Conservation (phyloP, 768 basidiomycete genomes). For the Amanita pseudoporphyria region DNA sequence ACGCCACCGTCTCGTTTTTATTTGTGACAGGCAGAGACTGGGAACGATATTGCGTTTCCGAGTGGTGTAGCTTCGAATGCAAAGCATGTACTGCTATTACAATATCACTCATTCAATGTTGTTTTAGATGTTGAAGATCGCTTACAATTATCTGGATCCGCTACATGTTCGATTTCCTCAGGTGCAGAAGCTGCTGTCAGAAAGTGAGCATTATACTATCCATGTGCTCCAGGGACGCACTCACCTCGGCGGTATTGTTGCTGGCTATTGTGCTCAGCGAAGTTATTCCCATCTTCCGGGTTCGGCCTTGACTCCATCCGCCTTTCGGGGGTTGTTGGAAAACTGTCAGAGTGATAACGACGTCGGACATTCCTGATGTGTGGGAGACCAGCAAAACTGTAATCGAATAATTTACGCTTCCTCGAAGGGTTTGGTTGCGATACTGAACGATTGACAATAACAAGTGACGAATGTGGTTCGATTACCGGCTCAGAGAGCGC, state of each 20-base stretch:
- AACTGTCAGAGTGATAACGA: neutral
- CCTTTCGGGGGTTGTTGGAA: neutral
- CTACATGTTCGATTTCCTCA: neutral
- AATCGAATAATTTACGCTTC: constrained; percentile 4
- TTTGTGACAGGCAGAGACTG: neutral
- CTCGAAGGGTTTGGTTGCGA: neutral
- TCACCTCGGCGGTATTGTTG: neutral
- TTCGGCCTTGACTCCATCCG: neutral
- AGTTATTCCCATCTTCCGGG: neutral
- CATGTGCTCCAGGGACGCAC: neutral
- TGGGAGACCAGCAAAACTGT: neutral
- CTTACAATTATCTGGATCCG: neutral
- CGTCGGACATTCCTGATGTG: neutral
- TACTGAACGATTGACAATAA: neutral
- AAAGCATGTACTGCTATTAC: neutral
- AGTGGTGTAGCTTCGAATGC: neutral
- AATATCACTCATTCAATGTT: neutral
- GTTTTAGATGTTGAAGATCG: neutral
- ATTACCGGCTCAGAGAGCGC: neutral
- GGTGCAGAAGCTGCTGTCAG: neutral
- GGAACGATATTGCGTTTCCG: neutral
- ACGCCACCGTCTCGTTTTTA: constrained; percentile 1
- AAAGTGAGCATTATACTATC: neutral
- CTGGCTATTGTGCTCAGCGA: neutral
- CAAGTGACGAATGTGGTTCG: neutral